Base-by-base conservation (phyloP, 2,329 filamentous ascomycete genomes). In the Aspergillus sp. region DNA sequence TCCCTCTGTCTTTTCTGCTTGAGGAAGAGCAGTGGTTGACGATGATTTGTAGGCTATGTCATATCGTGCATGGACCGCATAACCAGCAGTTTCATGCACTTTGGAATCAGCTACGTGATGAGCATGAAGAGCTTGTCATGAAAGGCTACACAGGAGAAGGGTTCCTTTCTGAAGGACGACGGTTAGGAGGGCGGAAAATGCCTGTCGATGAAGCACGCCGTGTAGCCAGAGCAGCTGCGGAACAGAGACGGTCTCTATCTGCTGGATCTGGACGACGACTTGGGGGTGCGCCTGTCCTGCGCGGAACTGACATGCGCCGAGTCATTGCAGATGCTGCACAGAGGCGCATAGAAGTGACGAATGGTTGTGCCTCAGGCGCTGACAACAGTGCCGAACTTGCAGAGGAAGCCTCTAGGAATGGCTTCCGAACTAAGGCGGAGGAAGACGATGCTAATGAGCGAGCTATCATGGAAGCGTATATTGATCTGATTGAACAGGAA, bases 91-190 rank as follows among this genome's bases (percentile, higher is more conserved):
- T 98, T 71, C 87, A 96, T 67, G 88, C 88, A 0, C 80, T 97
- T 5, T 96, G 93, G 91, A 89, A 96, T 68, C 89, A 96, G 71
- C 84, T 97, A 4, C 87, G 94, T 19, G 90, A 94, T 60, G 93
- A 97, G 76, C 88, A 94, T 68, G 86, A 92, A 68, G 86, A 87
- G 2, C 83, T 97, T 6, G 71, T 88, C 10, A 80, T 86, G 60
- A 95, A 94, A 72, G 94, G 94, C 17, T 97, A 94, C 71, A 96
- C 91, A 0, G 94, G 94, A 11, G 92, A 96, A 75, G 90, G 90
- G 0, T 97, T 97, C 77, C 79, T 96, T 30, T 88, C 88, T 0
- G 80, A 88, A 32, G 94, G 93, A 1, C 85, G 86, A 15, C 85
- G 85, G 10, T 83, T 97, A 0, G 93, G 93, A 57, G 90, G 89